Percentiles rank a stretch among this genome's conserved stretches.
Conservation (phyloP, 106 monocot species). For the Xerophyta viscosa region DNA sequence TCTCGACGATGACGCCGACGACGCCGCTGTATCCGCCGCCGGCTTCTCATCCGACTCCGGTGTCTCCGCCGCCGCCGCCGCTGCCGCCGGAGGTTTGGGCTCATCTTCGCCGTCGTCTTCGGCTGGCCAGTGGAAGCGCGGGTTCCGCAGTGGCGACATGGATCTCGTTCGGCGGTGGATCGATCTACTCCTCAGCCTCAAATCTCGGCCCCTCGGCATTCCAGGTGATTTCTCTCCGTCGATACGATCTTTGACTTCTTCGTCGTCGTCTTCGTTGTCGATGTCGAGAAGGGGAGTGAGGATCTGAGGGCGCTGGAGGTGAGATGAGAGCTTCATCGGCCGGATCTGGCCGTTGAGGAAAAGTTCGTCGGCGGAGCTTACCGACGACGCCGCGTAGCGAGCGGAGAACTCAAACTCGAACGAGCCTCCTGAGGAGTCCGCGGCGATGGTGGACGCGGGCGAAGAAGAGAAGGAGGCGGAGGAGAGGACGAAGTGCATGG, state of each 20-base stretch:
- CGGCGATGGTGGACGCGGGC: conserved; percentile 1
- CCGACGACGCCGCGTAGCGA: conserved; percentile 14
- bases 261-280: conserved; percentile 28
- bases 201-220: conserved; percentile 38
- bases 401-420: conserved; percentile 71
- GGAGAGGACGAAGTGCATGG: conserved; percentile 66
- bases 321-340: conserved; percentile 61
- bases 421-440: not conserved
- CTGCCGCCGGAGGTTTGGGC: not conserved
- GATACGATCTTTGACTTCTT: conserved; percentile 7
- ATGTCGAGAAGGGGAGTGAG: conserved; percentile 52
- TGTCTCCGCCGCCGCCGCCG: conserved; percentile 23
- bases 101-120: conserved; percentile 21
- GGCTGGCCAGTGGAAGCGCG: conserved; percentile 30
- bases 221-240: not conserved
- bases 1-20: conserved; percentile 29
- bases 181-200: conserved; percentile 64
- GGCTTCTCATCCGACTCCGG: not conserved
- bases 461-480: conserved; percentile 12
- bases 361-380: conserved; percentile 80
- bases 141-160: conserved; percentile 67
- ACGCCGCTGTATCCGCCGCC: conserved; percentile 18
- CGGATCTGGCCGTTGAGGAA: conserved; percentile 87
- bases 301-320: conserved; percentile 39
- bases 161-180: conserved; percentile 78